A percentile compares a stretch with the other conserved stretches of the same genome.
Evolutionary conservation across 192 early-diverging fungal genomes (phyloP).

Genomic region (Backusella macrospora): DNA sequence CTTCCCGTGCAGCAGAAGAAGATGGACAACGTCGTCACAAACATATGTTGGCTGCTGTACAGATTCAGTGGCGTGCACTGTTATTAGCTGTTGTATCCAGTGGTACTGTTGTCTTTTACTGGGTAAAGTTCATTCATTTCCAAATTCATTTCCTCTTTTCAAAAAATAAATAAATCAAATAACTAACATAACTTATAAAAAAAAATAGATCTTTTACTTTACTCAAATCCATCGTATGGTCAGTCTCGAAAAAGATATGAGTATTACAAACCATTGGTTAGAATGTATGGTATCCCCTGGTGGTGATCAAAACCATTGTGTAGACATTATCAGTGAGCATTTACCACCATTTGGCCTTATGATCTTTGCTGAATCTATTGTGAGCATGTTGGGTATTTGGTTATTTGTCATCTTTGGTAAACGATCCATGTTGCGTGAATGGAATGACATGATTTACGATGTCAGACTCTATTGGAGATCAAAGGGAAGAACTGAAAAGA

Average conservation of each 20-base stretch:
- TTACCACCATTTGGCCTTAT: constrained; percentile 51
- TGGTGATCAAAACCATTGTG: constrained; percentile 44
- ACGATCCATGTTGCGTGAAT: constrained; percentile 44
- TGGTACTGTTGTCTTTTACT: constrained; percentile 52
- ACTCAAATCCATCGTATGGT: constrained; percentile 42
- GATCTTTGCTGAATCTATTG: constrained; percentile 49
- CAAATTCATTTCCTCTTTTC: too few relatives aligned
- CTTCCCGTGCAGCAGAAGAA: neutral
- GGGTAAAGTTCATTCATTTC: constrained; percentile 26
- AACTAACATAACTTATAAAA: too few relatives aligned
- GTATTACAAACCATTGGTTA: constrained; percentile 40
- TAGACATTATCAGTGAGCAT: constrained; percentile 28
- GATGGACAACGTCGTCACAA: constrained; percentile 40
- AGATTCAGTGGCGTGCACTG: constrained; percentile 59
- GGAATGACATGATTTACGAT: constrained; percentile 49
- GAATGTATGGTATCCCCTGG: constrained; percentile 38
- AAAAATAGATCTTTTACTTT: constrained; percentile 48
- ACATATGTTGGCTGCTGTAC: constrained; percentile 52
- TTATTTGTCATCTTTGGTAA: constrained; percentile 54
- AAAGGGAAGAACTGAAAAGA: constrained; percentile 41
- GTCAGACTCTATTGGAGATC: constrained; percentile 33
- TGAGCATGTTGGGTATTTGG: constrained; percentile 46
- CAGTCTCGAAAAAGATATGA: constrained; percentile 6
- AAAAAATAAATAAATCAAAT: too few relatives aligned
- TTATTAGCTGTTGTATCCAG: constrained; percentile 47